A percentile compares a stretch with the other conserved stretches of the same genome.
These are phyloP conservation scores for Colletotrichum theobromicola DNA, from an alignment of 2,329 filamentous ascomycete genomes.

Conservation along the genomic window DNA sequence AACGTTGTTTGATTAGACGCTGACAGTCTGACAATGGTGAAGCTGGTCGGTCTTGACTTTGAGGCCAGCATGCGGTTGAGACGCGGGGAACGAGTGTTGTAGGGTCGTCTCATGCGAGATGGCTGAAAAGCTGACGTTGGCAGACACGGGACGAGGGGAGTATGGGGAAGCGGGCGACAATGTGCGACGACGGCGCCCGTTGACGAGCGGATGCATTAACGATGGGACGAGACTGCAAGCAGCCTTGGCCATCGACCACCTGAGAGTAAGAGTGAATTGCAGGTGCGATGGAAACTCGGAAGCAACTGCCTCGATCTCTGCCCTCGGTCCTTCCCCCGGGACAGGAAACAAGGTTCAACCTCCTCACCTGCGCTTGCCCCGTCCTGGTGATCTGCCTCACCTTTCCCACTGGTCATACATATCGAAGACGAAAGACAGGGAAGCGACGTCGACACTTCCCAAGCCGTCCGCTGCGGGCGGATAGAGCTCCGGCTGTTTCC, in stretches of 20 bases:
- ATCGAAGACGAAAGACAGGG: background rate
- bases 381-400: background rate
- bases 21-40: background rate
- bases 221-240: background rate
- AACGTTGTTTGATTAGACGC: background rate
- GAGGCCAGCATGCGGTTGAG: slow-evolving; percentile 6
- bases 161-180: background rate
- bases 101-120: background rate
- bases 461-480: background rate
- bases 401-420: background rate
- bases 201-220: background rate
- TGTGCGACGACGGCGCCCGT: slow-evolving; percentile 9
- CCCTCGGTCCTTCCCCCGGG: background rate
- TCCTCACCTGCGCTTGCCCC: background rate
- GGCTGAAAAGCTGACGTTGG: slow-evolving; percentile 5
- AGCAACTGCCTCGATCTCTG: background rate
- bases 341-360: background rate
- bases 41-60: slow-evolving; percentile 3
- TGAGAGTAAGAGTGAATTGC: background rate
- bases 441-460: background rate
- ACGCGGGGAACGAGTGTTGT: background rate
- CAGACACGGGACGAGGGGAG: slow-evolving; percentile 3
- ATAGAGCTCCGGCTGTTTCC: background rate
- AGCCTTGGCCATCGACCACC: background rate
- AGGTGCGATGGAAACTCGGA: background rate